A percentile compares a stretch with the other conserved stretches of the same genome.
Conservation (phyloP, 352 stramenopile genomes). For the Chrysophaeum taylorii region DNA sequence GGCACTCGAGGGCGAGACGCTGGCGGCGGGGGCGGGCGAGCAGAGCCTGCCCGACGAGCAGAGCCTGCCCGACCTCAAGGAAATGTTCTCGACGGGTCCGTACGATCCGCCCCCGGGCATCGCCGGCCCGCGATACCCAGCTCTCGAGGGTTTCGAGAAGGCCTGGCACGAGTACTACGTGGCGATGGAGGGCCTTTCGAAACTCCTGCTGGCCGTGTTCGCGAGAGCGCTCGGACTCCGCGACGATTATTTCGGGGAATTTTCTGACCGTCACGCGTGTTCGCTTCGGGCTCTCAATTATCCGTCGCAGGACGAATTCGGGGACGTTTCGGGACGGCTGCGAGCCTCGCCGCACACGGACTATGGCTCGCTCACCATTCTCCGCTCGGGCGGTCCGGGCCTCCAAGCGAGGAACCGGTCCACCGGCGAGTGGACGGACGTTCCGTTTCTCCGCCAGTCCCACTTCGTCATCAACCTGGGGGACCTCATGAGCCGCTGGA, state of each 20-base stretch:
- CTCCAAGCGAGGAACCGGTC: slow-evolving; percentile 37
- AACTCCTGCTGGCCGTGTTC: slow-evolving; percentile 57
- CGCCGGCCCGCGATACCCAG: slow-evolving; percentile 47
- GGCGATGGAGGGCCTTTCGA: slow-evolving; percentile 55
- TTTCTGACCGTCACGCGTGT: slow-evolving; percentile 60
- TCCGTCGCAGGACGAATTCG: slow-evolving; percentile 46
- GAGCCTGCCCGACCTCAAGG: slow-evolving; percentile 55
- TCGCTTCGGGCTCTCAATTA: slow-evolving; percentile 73
- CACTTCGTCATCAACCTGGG: slow-evolving; percentile 80
- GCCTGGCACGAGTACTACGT: slow-evolving; percentile 62
- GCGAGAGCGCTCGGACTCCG: slow-evolving; percentile 54
- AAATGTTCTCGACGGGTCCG: slow-evolving; percentile 64
- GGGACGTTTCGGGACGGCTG: slow-evolving; percentile 34
- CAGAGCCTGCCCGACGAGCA: slow-evolving; percentile 7
- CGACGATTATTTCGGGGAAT: slow-evolving; percentile 30
- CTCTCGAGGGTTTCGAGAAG: slow-evolving; percentile 35
- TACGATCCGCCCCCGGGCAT: slow-evolving; percentile 41
- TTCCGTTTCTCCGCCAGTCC: neutral
- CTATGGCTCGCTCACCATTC: slow-evolving; percentile 74
- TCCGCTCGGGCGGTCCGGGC: slow-evolving; percentile 48
- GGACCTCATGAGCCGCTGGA: slow-evolving; percentile 80
- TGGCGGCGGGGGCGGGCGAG: slow-evolving; percentile 30
- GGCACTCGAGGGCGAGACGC: slow-evolving; percentile 33
- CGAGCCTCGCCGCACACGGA: slow-evolving; percentile 67
- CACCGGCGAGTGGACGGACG: neutral